Base-by-base conservation (phyloP, 352 stramenopile genomes). In the Halophytophthora batemanensis region DNA sequence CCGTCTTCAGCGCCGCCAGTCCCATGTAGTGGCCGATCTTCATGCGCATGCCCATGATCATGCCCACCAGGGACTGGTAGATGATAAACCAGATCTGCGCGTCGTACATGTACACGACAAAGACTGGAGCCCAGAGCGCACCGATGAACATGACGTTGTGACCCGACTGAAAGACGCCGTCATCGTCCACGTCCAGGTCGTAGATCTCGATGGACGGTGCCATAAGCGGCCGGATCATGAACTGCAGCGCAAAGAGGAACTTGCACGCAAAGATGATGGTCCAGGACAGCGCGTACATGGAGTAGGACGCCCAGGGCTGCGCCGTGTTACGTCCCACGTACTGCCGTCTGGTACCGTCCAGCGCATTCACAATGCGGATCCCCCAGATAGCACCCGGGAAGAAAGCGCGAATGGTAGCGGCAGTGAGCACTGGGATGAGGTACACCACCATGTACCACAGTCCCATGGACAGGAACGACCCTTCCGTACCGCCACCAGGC, bases 61-160 rank as follows among this genome's bases (percentile, higher is more conserved):
- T 34, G 13, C 84, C 84, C 12, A 93, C 53, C 29, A 95, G 62
- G 6, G 80, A 81, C 51, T 95, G 84, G 52, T 78, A 90, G 28
- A 94, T 35, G 33, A 86, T 89, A 46, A 94, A 87, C 77, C 82
- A 94, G 64, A 94, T 94, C 69, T 94, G 83, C 13, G 77, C 56
- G 54, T 94, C 83, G 72, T 94, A 94, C 55, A 94, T 82, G 57
- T 91, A 94, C 31, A 94, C 83, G 23, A 92, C 63, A 39, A 94
- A 74, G 33, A 89, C 74, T 0, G 83, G 83, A 18, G 77, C 68
- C 83, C 83, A 94, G 6, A 94, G 50, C 21, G 79, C 81, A 5
- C 65, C 17, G 38, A 94, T 90, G 61, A 94, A 92, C 50, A 82
- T 53, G 21, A 94, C 41, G 64, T 94, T 94, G 64, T 91, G 79